These are phyloP conservation scores for Serpula lacrymans DNA, from an alignment of 768 basidiomycete species.

Conservation along the genomic window DNA sequence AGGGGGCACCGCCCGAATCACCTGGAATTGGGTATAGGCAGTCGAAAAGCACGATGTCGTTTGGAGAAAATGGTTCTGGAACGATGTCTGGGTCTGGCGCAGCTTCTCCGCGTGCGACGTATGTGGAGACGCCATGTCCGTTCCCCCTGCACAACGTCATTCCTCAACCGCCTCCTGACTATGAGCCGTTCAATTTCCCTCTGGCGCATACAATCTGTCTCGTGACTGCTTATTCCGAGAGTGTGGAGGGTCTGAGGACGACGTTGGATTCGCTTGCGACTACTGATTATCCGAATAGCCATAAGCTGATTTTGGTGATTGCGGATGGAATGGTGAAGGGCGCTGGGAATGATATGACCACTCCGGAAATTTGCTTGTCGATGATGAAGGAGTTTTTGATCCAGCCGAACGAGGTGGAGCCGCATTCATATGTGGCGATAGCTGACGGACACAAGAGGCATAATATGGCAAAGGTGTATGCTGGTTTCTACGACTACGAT, in stretches of 20 bases:
- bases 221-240: conserved; percentile 98
- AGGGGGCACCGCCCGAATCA: conserved; percentile 70
- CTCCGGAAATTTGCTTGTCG: conserved; percentile 87
- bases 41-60: conserved; percentile 81
- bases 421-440: conserved; percentile 96
- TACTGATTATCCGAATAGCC: conserved; percentile 97
- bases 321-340: conserved; percentile 99
- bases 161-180: conserved; percentile 87
- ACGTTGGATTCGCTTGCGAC: conserved; percentile 98
- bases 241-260: conserved; percentile 91
- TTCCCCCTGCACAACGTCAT: conserved; percentile 91
- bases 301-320: conserved; percentile 93
- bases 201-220: conserved; percentile 92
- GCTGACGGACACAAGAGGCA: conserved; percentile 99
- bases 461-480: conserved; percentile 99
- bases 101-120: conserved; percentile 37
- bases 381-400: conserved; percentile 98
- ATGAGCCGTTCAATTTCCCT: conserved; percentile 94
- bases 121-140: conserved; percentile 75
- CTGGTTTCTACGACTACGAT: conserved; percentile 96
- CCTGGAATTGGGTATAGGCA: conserved; percentile 60
- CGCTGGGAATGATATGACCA: conserved; percentile 82
- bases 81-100: conserved; percentile 21
- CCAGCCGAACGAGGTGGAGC: conserved; percentile 76
- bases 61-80: conserved; percentile 50